A percentile compares a stretch with the other conserved stretches of the same genome.
phyloP scores from a whole-genome alignment of 2,329 filamentous ascomycete genomes.

The Diaporthe sp. region DNA sequence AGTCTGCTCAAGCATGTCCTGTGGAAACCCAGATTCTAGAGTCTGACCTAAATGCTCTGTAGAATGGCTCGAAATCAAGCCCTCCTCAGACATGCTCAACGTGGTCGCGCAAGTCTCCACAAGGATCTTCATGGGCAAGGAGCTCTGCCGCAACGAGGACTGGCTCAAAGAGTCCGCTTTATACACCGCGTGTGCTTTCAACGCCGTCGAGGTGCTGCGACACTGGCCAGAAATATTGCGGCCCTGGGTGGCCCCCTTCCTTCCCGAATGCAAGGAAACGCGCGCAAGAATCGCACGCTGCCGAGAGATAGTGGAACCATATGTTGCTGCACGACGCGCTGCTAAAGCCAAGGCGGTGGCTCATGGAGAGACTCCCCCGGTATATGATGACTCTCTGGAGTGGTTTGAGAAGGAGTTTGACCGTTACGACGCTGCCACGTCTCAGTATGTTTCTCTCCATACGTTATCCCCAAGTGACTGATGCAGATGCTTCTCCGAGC shows the following conservation, averaged over 20 bases:
- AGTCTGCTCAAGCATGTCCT: not conserved
- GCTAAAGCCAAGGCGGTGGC: constrained; percentile 42
- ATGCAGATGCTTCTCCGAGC: not conserved
- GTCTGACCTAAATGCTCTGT: not conserved
- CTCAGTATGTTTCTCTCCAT: constrained; percentile 38
- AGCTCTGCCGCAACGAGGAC: constrained; percentile 54
- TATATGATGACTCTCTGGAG: constrained; percentile 39
- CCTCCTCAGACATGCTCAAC: constrained; percentile 44
- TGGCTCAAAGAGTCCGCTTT: constrained; percentile 57
- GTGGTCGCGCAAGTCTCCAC: constrained; percentile 60
- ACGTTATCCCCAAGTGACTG: not conserved
- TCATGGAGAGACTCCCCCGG: constrained; percentile 3
- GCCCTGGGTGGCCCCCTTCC: constrained; percentile 54
- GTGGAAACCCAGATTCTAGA: not conserved
- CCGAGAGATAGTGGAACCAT: constrained; percentile 47
- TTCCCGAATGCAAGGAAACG: constrained; percentile 50
- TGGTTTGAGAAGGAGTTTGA: constrained; percentile 53
- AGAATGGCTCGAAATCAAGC: constrained; percentile 23
- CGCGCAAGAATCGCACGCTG: constrained; percentile 50
- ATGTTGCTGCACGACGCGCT: constrained; percentile 47
- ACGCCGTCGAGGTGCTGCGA: constrained; percentile 50
- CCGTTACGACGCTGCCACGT: constrained; percentile 45
- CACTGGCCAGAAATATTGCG: constrained; percentile 52
- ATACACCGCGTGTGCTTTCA: constrained; percentile 52
- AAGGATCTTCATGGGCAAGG: constrained; percentile 57